Base-by-base conservation (phyloP, 202 grass and related monocot species). In the Alloteropsis angusta region DNA sequence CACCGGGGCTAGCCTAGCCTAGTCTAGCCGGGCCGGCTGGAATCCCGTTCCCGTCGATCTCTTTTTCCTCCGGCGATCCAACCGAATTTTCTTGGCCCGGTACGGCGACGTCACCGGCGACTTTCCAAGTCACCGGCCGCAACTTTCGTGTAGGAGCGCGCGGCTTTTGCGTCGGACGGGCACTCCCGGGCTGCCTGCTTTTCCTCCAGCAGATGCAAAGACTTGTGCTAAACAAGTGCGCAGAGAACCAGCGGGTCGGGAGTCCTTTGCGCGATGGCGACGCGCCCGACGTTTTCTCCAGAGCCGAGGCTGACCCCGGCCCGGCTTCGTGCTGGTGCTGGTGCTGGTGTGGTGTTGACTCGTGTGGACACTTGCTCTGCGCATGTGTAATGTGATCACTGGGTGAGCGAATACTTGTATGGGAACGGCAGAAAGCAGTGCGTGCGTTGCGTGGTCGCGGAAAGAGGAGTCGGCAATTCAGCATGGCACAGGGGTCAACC, bases 71-170 rank as follows among this genome's bases (percentile, higher is more conserved):
- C 25, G 41, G 77, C 71, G 55, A 54, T 13, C 82, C 59, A 80
- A 68, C 75, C 62, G 53, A 67, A 63, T 61, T 68, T 52, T 79
- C 49, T 60, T 43, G 36, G 28, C 15, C 54, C 73, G 72, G 60
- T 72, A 72, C 72, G 72, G 65, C 42, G 72, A 77, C 82, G 82
- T 85, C 49, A 67, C 41, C 72, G 72, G 25, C 66, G 79, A 68
- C 87, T 89, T 85, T 89, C 82, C 87, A 65, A 89, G 83, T 89
- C 87, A 85, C 83, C 52, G 82, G 26, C 48, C 8, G 59, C 67
- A 17, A 34, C 87, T 89, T 89, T 89, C 35, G 72, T 9, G 87
- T 68, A n/a, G 87, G 82, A 82, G 72, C 9, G 0, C 9, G 49
- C 26, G 0, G 9, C 86, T 88, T 88, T 88, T 81, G 87, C 73